Base-by-base conservation (phyloP, 257 asterid species). In the Solanum pimpinellifolium region DNA sequence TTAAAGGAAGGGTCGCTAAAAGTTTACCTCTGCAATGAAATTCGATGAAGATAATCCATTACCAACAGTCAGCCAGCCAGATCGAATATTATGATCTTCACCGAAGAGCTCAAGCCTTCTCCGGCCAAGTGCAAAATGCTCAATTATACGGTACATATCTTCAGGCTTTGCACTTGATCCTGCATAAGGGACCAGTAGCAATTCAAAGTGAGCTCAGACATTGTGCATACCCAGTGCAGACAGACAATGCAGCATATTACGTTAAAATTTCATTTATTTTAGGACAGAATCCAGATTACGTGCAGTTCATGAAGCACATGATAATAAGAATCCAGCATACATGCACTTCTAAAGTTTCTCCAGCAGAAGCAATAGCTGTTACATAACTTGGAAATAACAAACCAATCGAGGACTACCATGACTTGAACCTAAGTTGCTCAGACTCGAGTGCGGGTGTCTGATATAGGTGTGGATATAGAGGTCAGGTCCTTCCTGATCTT, bases 61-160 rank as follows among this genome's bases (percentile, higher is more conserved):
- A 87, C 99, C 99, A 60, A 95, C 93, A 68, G 99, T 97, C 91
- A 97, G 92, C 99, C 99, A 97, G 89, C 99, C 99, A 65, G 98
- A 75, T 83, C 99, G 98, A 89, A 97, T 97, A 86, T 97, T 97
- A 90, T 96, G 99, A 91, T 97, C 99, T 90, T 92, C 99, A 88
- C 99, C 99, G 86, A 97, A 97, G 90, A 97, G 99, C 93, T 97
- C 99, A 86, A 97, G 98, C 92, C 99, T 92, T 91, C 99, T 94
- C 85, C 99, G 94, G 46, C 99, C 99, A 89, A 97, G 99, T 68
- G 99, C 98, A 93, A 97, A 97, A 92, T 97, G 99, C 92, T 97
- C 99, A 60, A 97, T 84, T 90, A 96, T 97, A 56, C 98, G 93
- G 88, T 97, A 93, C 99, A 96, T 96, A 89, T 97, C 99, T 93